Evolutionary conservation across 2,329 filamentous ascomycete genomes (phyloP).

Genomic region (Colletotrichum sp.): DNA sequence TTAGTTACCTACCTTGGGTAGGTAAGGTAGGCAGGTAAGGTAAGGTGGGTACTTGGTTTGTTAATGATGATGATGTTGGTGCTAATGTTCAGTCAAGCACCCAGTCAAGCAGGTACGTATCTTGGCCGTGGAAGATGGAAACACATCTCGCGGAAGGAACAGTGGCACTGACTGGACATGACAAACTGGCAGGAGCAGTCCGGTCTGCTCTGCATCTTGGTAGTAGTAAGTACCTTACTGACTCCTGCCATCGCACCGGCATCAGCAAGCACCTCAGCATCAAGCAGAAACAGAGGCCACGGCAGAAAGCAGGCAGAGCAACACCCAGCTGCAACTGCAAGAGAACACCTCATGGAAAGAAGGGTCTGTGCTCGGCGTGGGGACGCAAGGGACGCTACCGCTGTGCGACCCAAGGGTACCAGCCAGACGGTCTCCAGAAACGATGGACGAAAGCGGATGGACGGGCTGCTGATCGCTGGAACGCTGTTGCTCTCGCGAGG

Average conservation of each 20-base stretch:
- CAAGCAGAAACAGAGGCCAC: neutral
- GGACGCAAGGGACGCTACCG: constrained; percentile 23
- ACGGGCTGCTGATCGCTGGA: constrained; percentile 17
- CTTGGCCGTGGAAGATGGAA: neutral
- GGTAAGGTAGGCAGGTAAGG: neutral
- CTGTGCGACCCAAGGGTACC: constrained; percentile 27
- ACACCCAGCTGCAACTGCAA: neutral
- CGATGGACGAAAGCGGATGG: constrained; percentile 19
- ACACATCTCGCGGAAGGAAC: neutral
- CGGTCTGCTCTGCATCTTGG: neutral
- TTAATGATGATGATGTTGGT: neutral
- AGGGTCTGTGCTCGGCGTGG: constrained; percentile 29
- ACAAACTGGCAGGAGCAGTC: neutral
- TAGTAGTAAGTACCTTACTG: neutral
- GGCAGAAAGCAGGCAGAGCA: neutral
- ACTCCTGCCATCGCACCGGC: neutral
- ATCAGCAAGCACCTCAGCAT: neutral
- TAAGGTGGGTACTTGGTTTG: neutral
- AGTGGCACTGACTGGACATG: neutral
- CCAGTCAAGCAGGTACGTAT: neutral
- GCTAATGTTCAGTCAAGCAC: neutral
- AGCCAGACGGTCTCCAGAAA: constrained; percentile 23
- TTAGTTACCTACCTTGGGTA: neutral
- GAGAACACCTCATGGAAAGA: neutral
- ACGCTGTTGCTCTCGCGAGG: neutral